Conservation (phyloP, 495 filamentous ascomycete genomes). For the Penicillium argentinense region DNA sequence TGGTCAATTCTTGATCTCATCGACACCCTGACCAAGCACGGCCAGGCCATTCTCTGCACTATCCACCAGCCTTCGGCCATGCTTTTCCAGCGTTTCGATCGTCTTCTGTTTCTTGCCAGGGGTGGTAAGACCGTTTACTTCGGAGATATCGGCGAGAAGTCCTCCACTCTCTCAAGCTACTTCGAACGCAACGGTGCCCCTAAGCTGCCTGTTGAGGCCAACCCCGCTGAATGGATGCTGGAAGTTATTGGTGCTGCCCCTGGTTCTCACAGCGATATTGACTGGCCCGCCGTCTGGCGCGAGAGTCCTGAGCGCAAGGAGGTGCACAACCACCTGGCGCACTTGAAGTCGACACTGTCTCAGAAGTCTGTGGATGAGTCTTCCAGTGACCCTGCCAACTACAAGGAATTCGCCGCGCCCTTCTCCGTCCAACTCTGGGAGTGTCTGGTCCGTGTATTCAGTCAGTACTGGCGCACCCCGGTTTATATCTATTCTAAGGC, state of each 20-base stretch:
- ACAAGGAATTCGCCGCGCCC: conserved; percentile 55
- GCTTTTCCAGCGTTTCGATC: conserved; percentile 93
- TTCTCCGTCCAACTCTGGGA: conserved; percentile 52
- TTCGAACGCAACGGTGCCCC: conserved; percentile 78
- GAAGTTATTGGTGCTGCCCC: conserved; percentile 91
- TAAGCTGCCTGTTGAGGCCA: conserved; percentile 71
- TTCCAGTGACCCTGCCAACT: conserved; percentile 30
- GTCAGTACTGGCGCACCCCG: conserved; percentile 61
- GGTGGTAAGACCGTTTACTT: conserved; percentile 90
- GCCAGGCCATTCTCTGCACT: conserved; percentile 90
- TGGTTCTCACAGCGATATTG: conserved; percentile 69
- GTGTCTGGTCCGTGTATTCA: conserved; percentile 53
- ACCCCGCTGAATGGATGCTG: conserved; percentile 94
- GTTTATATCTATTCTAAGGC: conserved; percentile 61
- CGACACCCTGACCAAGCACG: conserved; percentile 81
- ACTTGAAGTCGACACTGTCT: conserved; percentile 61
- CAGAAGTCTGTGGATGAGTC: conserved; percentile 38
- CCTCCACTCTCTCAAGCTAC: conserved; percentile 68
- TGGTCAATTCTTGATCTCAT: conserved; percentile 87
- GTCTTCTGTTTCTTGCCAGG: conserved; percentile 76
- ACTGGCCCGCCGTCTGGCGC: conserved; percentile 84
- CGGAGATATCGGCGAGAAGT: conserved; percentile 82
- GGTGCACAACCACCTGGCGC: conserved; percentile 67
- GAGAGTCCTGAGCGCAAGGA: conserved; percentile 67
- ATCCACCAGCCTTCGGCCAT: conserved; percentile 96